phyloP scores from a whole-genome alignment of 805 yeast genomes.

The Yarrowia sp. region DNA sequence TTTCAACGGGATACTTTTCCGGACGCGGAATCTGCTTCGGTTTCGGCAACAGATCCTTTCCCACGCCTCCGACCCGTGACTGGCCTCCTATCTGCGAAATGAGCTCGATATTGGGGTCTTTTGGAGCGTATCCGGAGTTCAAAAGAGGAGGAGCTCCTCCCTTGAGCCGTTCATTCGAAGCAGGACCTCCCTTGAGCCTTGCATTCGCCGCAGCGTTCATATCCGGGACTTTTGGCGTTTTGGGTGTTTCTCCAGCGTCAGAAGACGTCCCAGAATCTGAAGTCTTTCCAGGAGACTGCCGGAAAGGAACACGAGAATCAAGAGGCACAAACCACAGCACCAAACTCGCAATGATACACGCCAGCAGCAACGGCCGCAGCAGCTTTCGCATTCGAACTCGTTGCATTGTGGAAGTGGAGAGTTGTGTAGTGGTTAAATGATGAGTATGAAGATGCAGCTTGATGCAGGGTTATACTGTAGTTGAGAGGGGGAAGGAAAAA shows the following conservation, averaged over 20 bases:
- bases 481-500: no score
- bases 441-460: no score
- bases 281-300: no score
- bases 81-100: neutral
- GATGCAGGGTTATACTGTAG: no score
- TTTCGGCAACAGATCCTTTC: neutral
- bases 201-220: slow-evolving; percentile 14
- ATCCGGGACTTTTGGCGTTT: neutral
- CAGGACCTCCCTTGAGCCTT: neutral
- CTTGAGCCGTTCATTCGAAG: neutral
- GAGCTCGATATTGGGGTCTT: neutral
- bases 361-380: slow-evolving; percentile 1
- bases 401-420: neutral
- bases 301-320: no score
- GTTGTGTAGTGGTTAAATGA: no score
- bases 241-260: neutral
- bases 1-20: slow-evolving; percentile 13
- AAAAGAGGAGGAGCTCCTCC: slow-evolving; percentile 6
- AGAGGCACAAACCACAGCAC: slow-evolving; percentile 5
- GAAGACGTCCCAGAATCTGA: no score
- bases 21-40: slow-evolving; percentile 2
- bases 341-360: neutral
- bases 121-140: neutral
- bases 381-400: neutral
- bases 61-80: neutral